A percentile compares a stretch with the other conserved stretches of the same genome.
These are phyloP conservation scores for Mucor circinelloides DNA, from an alignment of 371 early-diverging fungal species.

Conservation along the genomic window DNA sequence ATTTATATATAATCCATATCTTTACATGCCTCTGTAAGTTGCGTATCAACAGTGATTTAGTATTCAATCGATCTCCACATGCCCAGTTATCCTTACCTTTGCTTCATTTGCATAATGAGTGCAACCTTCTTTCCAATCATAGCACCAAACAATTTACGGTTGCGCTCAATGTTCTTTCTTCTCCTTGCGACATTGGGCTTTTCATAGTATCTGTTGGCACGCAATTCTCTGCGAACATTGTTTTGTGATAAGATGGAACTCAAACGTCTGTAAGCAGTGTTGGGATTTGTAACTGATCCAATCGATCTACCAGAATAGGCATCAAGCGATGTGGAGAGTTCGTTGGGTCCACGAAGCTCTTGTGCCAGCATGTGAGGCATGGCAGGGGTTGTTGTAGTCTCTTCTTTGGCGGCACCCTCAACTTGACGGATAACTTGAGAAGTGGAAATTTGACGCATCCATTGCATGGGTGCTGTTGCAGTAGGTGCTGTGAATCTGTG, in stretches of 20 bases:
- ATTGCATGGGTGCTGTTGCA: constrained; percentile 16
- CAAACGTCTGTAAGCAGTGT: constrained; percentile 46
- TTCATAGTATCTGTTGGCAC: constrained; percentile 53
- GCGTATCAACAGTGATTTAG: not conserved
- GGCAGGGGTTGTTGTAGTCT: constrained; percentile 5
- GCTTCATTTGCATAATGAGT: constrained; percentile 65
- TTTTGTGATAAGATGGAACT: constrained; percentile 46
- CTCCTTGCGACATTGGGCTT: constrained; percentile 59
- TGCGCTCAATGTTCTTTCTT: constrained; percentile 51
- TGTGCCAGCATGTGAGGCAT: constrained; percentile 27
- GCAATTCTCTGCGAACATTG: constrained; percentile 49
- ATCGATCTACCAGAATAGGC: constrained; percentile 54
- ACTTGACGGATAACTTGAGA: constrained; percentile 7
- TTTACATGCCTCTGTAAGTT: constrained; percentile 28
- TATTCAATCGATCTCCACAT: not conserved
- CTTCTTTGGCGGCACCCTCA: constrained; percentile 3
- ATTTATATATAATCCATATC: not conserved
- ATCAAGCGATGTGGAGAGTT: constrained; percentile 36
- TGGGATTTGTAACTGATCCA: constrained; percentile 41
- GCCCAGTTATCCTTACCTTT: constrained; percentile 38
- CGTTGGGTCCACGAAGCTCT: constrained; percentile 23
- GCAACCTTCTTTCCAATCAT: constrained; percentile 59
- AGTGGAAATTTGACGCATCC: constrained; percentile 28
- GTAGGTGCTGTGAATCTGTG: constrained; percentile 15
- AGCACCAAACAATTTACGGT: constrained; percentile 53